Conservation (phyloP, 495 filamentous ascomycete species). For the Aspergillus sclerotioniger region DNA sequence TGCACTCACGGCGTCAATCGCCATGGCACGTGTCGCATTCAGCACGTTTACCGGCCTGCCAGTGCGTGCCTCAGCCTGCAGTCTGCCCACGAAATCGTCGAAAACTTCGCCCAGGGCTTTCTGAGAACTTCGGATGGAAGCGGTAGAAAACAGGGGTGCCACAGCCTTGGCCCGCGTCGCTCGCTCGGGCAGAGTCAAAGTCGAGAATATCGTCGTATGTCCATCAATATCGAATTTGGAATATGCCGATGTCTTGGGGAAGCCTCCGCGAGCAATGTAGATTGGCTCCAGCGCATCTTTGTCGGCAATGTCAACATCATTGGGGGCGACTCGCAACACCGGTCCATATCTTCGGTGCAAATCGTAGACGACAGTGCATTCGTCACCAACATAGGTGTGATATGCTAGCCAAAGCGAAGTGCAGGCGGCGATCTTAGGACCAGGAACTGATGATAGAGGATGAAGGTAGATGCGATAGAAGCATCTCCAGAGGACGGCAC, state of each 20-base stretch:
- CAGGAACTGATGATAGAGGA: slow-evolving; percentile 38
- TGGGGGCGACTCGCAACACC: slow-evolving; percentile 47
- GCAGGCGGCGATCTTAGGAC: slow-evolving; percentile 35
- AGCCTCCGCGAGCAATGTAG: slow-evolving; percentile 45
- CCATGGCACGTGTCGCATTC: slow-evolving; percentile 40
- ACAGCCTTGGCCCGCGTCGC: slow-evolving; percentile 48
- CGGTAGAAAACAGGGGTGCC: slow-evolving; percentile 43
- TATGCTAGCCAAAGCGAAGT: slow-evolving; percentile 44
- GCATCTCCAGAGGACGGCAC: slow-evolving; percentile 4
- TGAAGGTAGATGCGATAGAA: slow-evolving; percentile 32
- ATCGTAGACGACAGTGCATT: slow-evolving; percentile 32
- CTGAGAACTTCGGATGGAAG: slow-evolving; percentile 32
- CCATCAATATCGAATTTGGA: slow-evolving; percentile 53
- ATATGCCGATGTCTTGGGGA: slow-evolving; percentile 46
- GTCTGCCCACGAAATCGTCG: slow-evolving; percentile 34
- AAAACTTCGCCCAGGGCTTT: slow-evolving; percentile 31
- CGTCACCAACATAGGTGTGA: slow-evolving; percentile 41
- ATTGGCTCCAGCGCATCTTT: slow-evolving; percentile 42
- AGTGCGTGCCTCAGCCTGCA: slow-evolving; percentile 28
- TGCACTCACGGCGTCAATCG: slow-evolving; percentile 43
- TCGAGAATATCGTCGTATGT: slow-evolving; percentile 51
- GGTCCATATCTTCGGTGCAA: slow-evolving; percentile 44
- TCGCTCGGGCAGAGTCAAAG: slow-evolving; percentile 36
- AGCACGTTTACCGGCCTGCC: slow-evolving; percentile 43
- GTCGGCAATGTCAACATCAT: slow-evolving; percentile 47